Percentiles rank a stretch among this genome's conserved stretches.
These are phyloP conservation scores for Epichloe elymi DNA, from an alignment of 2,329 filamentous ascomycete genomes.

Conservation along the genomic window DNA sequence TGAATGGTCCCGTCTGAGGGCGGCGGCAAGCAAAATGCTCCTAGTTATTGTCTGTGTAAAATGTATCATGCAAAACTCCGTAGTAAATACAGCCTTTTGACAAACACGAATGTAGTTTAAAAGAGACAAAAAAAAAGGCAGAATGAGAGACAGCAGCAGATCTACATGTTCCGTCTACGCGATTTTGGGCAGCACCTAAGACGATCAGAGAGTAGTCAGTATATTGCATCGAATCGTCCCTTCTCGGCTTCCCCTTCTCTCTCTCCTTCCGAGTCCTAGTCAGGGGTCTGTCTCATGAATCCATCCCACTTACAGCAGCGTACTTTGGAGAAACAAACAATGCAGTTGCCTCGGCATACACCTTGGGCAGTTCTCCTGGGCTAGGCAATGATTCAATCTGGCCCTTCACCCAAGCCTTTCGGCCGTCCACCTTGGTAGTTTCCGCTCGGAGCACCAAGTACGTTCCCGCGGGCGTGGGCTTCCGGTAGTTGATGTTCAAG, in stretches of 20 bases:
- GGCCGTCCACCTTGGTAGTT: slow-evolving; percentile 75
- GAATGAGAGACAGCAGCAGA: neutral
- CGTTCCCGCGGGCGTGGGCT: slow-evolving; percentile 60
- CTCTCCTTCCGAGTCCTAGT: neutral
- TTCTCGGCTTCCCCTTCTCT: no score
- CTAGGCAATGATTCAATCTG: slow-evolving; percentile 64
- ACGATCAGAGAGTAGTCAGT: neutral
- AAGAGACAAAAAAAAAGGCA: neutral
- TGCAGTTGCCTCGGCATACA: slow-evolving; percentile 71
- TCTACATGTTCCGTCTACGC: neutral
- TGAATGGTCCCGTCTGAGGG: no score
- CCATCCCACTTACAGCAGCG: slow-evolving; percentile 48
- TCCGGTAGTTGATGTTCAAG: slow-evolving; percentile 69
- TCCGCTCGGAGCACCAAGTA: slow-evolving; percentile 68
- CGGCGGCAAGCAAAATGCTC: no score
- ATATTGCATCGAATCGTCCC: neutral
- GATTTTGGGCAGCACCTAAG: neutral
- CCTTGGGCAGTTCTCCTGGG: slow-evolving; percentile 45
- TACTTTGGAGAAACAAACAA: slow-evolving; percentile 82
- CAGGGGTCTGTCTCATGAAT: no score
- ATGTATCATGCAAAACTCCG: neutral
- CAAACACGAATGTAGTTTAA: neutral
- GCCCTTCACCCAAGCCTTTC: slow-evolving; percentile 90
- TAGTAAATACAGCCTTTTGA: neutral
- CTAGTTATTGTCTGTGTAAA: neutral